phyloP scores from a whole-genome alignment of 306 rosid genomes.

The Trifolium subterraneum region DNA sequence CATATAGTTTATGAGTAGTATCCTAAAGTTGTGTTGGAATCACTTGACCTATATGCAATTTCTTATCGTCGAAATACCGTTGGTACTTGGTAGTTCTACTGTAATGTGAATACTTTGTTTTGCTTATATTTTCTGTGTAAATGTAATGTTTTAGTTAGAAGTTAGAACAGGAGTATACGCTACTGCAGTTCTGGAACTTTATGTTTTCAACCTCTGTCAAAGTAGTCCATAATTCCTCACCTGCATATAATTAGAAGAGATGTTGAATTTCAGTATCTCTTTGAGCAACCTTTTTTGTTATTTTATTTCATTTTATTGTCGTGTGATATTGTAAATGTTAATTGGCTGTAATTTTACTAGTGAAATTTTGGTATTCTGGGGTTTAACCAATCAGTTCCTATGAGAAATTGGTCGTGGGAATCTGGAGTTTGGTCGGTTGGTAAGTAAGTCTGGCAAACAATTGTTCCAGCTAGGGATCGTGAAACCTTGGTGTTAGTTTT shows the following conservation, averaged over 20 bases:
- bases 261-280: constrained; percentile 1
- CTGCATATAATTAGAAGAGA: constrained; percentile 8
- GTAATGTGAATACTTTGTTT: neutral
- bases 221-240: constrained; percentile 19
- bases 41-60: constrained; percentile 1
- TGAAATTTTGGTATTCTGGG: neutral
- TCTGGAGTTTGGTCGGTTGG: neutral
- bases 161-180: constrained; percentile 10
- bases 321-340: constrained; percentile 18
- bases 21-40: constrained; percentile 7
- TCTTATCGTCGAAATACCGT: neutral
- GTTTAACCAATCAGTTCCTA: neutral
- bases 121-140: constrained; percentile 1
- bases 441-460: neutral
- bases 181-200: neutral
- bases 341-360: neutral
- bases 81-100: neutral
- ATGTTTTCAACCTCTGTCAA: neutral
- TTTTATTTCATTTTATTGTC: neutral
- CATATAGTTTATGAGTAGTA: neutral
- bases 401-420: neutral
- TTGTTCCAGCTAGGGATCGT: neutral
- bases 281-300: constrained; percentile 11
- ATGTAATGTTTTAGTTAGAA: constrained; percentile 11
- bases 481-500: neutral